Evolutionary conservation across 306 rosid genomes (phyloP).

Genomic region (Prunus fruticosa): DNA sequence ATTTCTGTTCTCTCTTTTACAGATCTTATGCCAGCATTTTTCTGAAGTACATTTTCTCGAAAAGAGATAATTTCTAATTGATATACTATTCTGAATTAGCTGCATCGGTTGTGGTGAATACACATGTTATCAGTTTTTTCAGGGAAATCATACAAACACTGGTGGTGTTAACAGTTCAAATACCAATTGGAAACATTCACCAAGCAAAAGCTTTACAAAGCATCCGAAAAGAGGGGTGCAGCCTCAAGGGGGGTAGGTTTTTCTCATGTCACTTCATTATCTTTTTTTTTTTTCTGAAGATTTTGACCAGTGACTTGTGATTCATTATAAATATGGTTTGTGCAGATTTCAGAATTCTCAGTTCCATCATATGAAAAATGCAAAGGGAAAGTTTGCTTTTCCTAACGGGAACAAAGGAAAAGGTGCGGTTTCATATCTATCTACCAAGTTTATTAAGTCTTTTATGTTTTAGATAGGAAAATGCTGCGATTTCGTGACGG

Average conservation of each 20-base stretch:
- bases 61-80: neutral
- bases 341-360: constrained; percentile 75
- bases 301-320: constrained; percentile 6
- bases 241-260: constrained; percentile 42
- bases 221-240: constrained; percentile 46
- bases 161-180: constrained; percentile 43
- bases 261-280: constrained; percentile 7
- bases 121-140: constrained; percentile 25
- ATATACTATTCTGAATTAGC: constrained; percentile 6
- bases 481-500: neutral
- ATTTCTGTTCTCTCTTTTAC: neutral
- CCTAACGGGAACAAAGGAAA: constrained; percentile 41
- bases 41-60: neutral
- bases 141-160: constrained; percentile 45
- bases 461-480: neutral
- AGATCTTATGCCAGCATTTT: neutral
- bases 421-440: constrained; percentile 51
- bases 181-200: constrained; percentile 48
- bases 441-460: neutral
- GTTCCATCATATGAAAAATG: constrained; percentile 46
- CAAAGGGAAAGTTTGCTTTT: constrained; percentile 39
- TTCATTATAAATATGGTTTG: constrained; percentile 20
- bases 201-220: constrained; percentile 43
- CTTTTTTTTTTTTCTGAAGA: neutral
- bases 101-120: constrained; percentile 3